These are phyloP conservation scores for Eimeria zaria DNA, from an alignment of 169 alveolate genomes.

Conservation along the genomic window DNA sequence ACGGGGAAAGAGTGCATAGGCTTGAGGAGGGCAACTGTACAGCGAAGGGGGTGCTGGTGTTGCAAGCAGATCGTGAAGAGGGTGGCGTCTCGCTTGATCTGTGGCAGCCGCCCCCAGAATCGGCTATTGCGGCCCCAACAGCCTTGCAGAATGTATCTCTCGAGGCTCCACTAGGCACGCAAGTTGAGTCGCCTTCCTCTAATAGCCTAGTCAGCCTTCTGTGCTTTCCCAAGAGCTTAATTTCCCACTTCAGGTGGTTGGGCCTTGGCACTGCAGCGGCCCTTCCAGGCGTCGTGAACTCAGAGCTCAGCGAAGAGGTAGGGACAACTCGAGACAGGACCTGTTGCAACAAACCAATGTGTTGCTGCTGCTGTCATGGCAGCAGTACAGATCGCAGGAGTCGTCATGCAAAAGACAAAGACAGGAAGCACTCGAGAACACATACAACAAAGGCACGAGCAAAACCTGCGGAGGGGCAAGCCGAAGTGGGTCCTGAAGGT, in stretches of 20 bases:
- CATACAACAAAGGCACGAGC: neutral
- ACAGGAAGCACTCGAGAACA: neutral
- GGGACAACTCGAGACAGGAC: neutral
- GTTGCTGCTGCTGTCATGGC: conserved; percentile 40
- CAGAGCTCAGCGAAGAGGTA: neutral
- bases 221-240: conserved; percentile 16
- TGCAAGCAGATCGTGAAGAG: conserved; percentile 63
- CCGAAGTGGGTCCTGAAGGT: neutral
- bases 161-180: neutral
- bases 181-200: neutral
- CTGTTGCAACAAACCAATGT: conserved; percentile 1
- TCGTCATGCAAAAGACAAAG: neutral
- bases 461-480: neutral
- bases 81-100: conserved; percentile 46
- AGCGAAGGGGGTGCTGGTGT: conserved; percentile 38
- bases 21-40: neutral
- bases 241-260: conserved; percentile 2
- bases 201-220: conserved; percentile 16
- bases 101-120: conserved; percentile 27
- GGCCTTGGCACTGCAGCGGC: conserved; percentile 7
- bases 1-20: neutral
- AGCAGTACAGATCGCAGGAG: neutral
- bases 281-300: neutral
- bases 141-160: neutral
- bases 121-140: neutral